phyloP scores from a whole-genome alignment of 2,329 filamentous ascomycete species.

The Ascochyta fabae region DNA sequence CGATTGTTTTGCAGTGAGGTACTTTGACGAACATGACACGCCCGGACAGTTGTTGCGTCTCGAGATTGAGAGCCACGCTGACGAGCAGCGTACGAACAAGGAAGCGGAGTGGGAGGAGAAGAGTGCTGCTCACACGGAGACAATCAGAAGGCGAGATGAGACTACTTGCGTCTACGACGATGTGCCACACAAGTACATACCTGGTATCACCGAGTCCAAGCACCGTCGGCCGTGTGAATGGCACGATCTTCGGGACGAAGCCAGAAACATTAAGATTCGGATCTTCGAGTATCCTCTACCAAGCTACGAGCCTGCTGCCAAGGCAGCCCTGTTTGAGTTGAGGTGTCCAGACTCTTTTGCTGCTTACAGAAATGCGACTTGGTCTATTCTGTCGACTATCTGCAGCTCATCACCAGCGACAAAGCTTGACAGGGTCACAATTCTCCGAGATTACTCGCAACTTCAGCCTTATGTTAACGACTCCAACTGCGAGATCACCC shows the following conservation, averaged over 20 bases:
- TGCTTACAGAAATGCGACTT: constrained; percentile 61
- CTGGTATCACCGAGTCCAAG: constrained; percentile 1
- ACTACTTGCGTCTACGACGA: constrained; percentile 47
- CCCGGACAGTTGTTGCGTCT: constrained; percentile 40
- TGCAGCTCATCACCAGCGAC: constrained; percentile 21
- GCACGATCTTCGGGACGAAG: constrained; percentile 49
- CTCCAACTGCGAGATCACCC: constrained; percentile 33
- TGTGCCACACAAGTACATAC: constrained; percentile 23
- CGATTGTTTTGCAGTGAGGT: constrained; percentile 57
- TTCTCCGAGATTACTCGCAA: constrained; percentile 44
- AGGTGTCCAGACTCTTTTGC: constrained; percentile 53
- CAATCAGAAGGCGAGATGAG: constrained; percentile 20
- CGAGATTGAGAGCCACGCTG: constrained; percentile 46
- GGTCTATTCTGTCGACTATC: constrained; percentile 53
- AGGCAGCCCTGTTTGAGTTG: constrained; percentile 61
- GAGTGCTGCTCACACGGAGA: constrained; percentile 25
- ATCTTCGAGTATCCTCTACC: constrained; percentile 61
- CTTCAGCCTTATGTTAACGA: constrained; percentile 34
- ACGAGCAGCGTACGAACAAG: constrained; percentile 42
- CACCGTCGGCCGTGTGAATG: constrained; percentile 11
- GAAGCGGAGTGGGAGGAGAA: constrained; percentile 47
- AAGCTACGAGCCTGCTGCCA: constrained; percentile 38
- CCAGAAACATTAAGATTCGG: constrained; percentile 52
- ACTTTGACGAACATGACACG: constrained; percentile 47
- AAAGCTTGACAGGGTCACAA: constrained; percentile 15